A percentile compares a stretch with the other conserved stretches of the same genome.
These are phyloP conservation scores for Podospora fimiseda DNA, from an alignment of 495 filamentous ascomycete genomes.

Conservation along the genomic window DNA sequence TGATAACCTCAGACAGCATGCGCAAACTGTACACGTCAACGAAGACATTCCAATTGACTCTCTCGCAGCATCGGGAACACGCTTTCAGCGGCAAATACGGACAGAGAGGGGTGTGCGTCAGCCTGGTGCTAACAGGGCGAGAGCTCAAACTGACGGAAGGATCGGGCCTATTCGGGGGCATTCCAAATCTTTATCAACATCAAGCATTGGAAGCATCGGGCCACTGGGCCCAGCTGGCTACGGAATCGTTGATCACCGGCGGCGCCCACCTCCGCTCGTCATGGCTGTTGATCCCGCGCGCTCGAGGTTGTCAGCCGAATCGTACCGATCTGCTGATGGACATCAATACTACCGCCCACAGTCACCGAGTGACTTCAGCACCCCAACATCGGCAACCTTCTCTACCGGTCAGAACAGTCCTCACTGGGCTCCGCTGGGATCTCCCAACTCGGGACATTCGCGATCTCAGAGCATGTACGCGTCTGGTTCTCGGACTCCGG, in stretches of 20 bases:
- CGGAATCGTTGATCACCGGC: slow-evolving; percentile 54
- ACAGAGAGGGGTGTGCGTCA: slow-evolving; percentile 63
- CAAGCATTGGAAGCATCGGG: slow-evolving; percentile 57
- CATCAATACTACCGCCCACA: slow-evolving; percentile 50
- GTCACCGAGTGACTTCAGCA: slow-evolving; percentile 67
- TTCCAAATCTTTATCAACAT: slow-evolving; percentile 74
- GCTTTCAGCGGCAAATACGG: slow-evolving; percentile 90
- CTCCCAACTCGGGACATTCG: slow-evolving; percentile 60
- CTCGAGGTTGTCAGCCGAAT: slow-evolving; percentile 57
- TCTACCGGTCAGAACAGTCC: slow-evolving; percentile 68
- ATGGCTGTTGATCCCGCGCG: slow-evolving; percentile 78
- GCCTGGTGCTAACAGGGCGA: slow-evolving; percentile 54
- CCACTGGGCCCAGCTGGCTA: slow-evolving; percentile 70
- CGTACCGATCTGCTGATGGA: slow-evolving; percentile 46
- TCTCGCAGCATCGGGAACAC: slow-evolving; percentile 83
- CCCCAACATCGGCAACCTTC: slow-evolving; percentile 67
- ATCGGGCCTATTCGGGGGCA: slow-evolving; percentile 64
- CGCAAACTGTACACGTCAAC: slow-evolving; percentile 95
- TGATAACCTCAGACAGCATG: slow-evolving; percentile 94
- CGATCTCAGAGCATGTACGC: slow-evolving; percentile 60
- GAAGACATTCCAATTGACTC: slow-evolving; percentile 94
- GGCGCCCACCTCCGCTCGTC: slow-evolving; percentile 73
- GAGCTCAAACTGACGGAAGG: slow-evolving; percentile 66
- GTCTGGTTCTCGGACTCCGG: slow-evolving; percentile 54
- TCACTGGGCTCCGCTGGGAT: slow-evolving; percentile 59